A percentile compares a stretch with the other conserved stretches of the same genome.
These are phyloP conservation scores for Elaeis oleifera DNA, from an alignment of 202 grass and related monocot species.

Conservation along the genomic window DNA sequence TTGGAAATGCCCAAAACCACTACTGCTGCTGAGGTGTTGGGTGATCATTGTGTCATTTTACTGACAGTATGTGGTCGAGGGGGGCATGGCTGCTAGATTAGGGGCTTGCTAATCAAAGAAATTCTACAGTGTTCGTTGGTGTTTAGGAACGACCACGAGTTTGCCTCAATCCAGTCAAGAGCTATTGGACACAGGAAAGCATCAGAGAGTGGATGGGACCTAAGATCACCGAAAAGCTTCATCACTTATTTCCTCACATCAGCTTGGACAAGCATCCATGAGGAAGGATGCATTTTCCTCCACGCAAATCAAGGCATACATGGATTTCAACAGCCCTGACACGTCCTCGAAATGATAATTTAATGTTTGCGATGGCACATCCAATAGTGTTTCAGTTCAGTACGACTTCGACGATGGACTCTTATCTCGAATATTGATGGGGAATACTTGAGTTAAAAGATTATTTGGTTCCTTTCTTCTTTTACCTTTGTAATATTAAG, in stretches of 20 bases:
- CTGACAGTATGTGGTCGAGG: too few relatives aligned
- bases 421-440: too few relatives aligned
- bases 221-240: conserved; percentile 53
- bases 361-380: background rate
- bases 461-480: too few relatives aligned
- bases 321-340: conserved; percentile 62
- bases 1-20: too few relatives aligned
- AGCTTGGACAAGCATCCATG: conserved; percentile 23
- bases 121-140: conserved; percentile 22
- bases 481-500: too few relatives aligned
- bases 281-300: conserved; percentile 82
- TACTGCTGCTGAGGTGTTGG: too few relatives aligned
- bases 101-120: background rate
- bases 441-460: too few relatives aligned
- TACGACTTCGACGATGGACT: too few relatives aligned
- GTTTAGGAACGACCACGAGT: conserved; percentile 42
- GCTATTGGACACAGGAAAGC: conserved; percentile 85
- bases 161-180: conserved; percentile 91
- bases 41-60: too few relatives aligned
- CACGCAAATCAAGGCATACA: conserved; percentile 64
- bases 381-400: too few relatives aligned
- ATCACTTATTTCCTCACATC: conserved; percentile 62
- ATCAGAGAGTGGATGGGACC: conserved; percentile 73
- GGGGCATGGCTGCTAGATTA: too few relatives aligned
- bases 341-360: conserved; percentile 45